These are phyloP conservation scores for Penicillium sumatraense DNA, from an alignment of 2,329 filamentous ascomycete species.

Conservation along the genomic window DNA sequence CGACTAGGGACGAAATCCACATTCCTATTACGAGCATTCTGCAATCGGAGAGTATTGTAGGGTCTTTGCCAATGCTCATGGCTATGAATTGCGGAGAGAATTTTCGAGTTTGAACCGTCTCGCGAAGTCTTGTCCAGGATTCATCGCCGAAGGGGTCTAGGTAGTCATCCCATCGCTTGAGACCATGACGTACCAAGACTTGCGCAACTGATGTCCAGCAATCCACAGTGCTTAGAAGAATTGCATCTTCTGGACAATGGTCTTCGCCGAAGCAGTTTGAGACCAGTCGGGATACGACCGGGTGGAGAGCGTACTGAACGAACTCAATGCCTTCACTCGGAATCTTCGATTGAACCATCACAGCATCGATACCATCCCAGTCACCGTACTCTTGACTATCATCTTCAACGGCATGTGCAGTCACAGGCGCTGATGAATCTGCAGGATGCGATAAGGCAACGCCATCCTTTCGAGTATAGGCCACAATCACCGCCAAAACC, in stretches of 20 bases:
- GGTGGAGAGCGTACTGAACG: slow-evolving; percentile 51
- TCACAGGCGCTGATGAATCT: slow-evolving; percentile 21
- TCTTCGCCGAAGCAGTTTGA: slow-evolving; percentile 68
- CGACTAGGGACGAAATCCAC: slow-evolving; percentile 61
- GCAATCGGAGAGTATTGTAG: slow-evolving; percentile 49
- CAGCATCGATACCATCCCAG: slow-evolving; percentile 58
- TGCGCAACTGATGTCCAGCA: slow-evolving; percentile 59
- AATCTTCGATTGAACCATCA: slow-evolving; percentile 36
- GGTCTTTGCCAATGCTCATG: slow-evolving; percentile 49
- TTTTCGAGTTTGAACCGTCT: slow-evolving; percentile 53
- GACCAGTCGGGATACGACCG: slow-evolving; percentile 57
- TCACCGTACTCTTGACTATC: slow-evolving; percentile 70
- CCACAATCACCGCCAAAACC: slow-evolving; percentile 52
- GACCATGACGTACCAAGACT: slow-evolving; percentile 50
- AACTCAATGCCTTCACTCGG: slow-evolving; percentile 33
- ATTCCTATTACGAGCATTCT: slow-evolving; percentile 54
- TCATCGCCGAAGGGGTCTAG: slow-evolving; percentile 58
- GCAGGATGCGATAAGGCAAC: slow-evolving; percentile 21
- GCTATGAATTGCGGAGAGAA: slow-evolving; percentile 53
- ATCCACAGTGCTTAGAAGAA: slow-evolving; percentile 58
- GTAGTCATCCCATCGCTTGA: slow-evolving; percentile 61
- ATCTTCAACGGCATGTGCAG: slow-evolving; percentile 50
- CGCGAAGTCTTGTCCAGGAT: slow-evolving; percentile 53
- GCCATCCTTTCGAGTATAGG: slow-evolving; percentile 43
- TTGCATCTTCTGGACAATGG: slow-evolving; percentile 55